These are phyloP conservation scores for Prinsepia uniflora DNA, from an alignment of 306 rosid species.

Conservation along the genomic window DNA sequence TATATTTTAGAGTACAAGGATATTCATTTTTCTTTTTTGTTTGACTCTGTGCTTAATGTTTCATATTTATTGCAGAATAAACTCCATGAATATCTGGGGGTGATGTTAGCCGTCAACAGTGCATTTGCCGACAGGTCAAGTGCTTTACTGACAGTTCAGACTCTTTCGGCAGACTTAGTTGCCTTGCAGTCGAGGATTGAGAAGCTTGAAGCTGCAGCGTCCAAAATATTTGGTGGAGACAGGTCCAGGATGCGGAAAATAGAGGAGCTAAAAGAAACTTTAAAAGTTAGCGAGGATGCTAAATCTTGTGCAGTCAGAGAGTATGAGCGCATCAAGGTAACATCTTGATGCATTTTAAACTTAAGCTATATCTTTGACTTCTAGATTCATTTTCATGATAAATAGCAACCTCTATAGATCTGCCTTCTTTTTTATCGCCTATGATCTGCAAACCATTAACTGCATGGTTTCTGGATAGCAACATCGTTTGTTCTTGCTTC, in stretches of 20 bases:
- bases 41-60: not conserved
- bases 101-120: constrained; percentile 66
- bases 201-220: constrained; percentile 83
- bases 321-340: constrained; percentile 85
- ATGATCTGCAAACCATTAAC: not conserved
- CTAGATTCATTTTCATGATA: constrained; percentile 1
- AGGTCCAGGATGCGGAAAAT: constrained; percentile 64
- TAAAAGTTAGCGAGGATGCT: constrained; percentile 70
- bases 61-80: constrained; percentile 54
- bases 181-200: constrained; percentile 72
- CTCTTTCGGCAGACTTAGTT: constrained; percentile 66
- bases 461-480: not conserved
- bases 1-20: not conserved
- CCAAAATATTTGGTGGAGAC: constrained; percentile 88
- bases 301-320: constrained; percentile 73
- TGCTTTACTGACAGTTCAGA: constrained; percentile 79
- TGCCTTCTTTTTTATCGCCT: not conserved
- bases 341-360: constrained; percentile 7
- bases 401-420: not conserved
- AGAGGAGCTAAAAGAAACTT: constrained; percentile 75
- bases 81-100: constrained; percentile 84
- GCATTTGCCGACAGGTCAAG: constrained; percentile 84
- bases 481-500: too few relatives aligned
- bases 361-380: not conserved
- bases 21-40: too few relatives aligned